phyloP scores from a whole-genome alignment of 768 basidiomycete species.

The Lactarius hengduanensis region DNA sequence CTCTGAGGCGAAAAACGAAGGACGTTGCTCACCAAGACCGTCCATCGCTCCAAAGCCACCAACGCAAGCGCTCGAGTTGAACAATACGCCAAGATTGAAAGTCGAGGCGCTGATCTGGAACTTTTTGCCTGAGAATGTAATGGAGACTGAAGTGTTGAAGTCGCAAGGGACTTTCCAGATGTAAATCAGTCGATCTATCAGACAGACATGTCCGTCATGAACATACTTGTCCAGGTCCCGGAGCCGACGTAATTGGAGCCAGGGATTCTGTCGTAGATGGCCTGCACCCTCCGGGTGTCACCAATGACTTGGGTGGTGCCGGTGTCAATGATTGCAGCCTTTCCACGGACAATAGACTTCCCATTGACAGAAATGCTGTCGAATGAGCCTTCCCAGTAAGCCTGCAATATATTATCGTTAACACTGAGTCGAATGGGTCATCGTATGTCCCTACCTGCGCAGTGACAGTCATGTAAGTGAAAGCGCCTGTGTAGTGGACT shows the following conservation, averaged over 20 bases:
- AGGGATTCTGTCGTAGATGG: neutral
- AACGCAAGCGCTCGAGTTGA: neutral
- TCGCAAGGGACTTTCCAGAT: neutral
- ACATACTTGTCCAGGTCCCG: neutral
- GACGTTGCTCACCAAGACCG: neutral
- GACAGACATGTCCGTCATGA: neutral
- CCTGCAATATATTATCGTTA: constrained; percentile 29
- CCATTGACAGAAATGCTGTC: constrained; percentile 32
- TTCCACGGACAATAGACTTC: constrained; percentile 9
- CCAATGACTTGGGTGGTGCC: constrained; percentile 36
- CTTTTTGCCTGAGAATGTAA: neutral
- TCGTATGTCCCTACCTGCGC: constrained; percentile 4
- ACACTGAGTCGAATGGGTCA: constrained; percentile 28
- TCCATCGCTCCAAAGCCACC: neutral
- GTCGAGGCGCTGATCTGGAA: neutral
- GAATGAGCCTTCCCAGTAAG: constrained; percentile 29
- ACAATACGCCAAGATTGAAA: too few relatives aligned
- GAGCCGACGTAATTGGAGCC: neutral
- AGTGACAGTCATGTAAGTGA: constrained; percentile 17
- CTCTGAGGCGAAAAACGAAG: neutral
- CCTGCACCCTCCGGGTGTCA: neutral
- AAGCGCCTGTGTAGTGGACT: constrained; percentile 14
- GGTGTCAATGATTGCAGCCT: constrained; percentile 34
- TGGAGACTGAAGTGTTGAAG: neutral
- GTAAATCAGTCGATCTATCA: neutral